Conservation (phyloP, 495 filamentous ascomycete species). For the Venustampulla echinocandica region DNA sequence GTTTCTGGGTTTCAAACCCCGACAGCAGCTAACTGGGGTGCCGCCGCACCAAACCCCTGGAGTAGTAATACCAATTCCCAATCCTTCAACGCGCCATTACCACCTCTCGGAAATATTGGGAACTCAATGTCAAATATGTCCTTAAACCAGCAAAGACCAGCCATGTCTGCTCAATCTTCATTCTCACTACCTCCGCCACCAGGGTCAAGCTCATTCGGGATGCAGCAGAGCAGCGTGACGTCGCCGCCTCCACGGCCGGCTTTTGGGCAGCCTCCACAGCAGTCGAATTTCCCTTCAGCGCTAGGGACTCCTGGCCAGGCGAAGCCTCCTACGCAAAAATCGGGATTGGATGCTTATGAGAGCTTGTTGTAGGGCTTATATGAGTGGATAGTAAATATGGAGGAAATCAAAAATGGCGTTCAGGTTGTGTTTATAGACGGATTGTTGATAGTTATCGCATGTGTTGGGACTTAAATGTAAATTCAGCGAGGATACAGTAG, state of each 20-base stretch:
- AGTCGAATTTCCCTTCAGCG: conserved; percentile 7
- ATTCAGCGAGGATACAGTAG: too few relatives aligned
- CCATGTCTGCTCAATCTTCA: conserved; percentile 19
- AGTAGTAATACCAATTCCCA: conserved; percentile 11
- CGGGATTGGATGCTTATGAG: conserved; percentile 69
- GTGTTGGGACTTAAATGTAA: too few relatives aligned
- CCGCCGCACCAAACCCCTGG: conserved; percentile 23
- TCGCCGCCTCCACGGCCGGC: conserved; percentile 16
- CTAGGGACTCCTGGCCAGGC: conserved; percentile 4
- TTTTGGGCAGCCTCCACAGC: conserved; percentile 10
- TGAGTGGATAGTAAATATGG: background rate
- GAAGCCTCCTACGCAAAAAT: conserved; percentile 40
- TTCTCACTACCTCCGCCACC: conserved; percentile 44
- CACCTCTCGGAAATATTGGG: conserved; percentile 28
- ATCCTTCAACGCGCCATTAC: conserved; percentile 9
- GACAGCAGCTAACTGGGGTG: conserved; percentile 14
- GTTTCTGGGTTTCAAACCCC: conserved; percentile 3
- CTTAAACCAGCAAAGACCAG: conserved; percentile 16
- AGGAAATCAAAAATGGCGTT: background rate
- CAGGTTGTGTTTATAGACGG: too few relatives aligned
- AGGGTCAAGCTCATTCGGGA: conserved; percentile 30
- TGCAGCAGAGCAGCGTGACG: conserved; percentile 25
- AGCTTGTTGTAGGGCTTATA: conserved; percentile 51
- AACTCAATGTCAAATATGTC: conserved; percentile 20
- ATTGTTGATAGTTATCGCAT: too few relatives aligned